These are phyloP conservation scores for Colletotrichum truncatum DNA, from an alignment of 2,329 filamentous ascomycete species.

Conservation along the genomic window DNA sequence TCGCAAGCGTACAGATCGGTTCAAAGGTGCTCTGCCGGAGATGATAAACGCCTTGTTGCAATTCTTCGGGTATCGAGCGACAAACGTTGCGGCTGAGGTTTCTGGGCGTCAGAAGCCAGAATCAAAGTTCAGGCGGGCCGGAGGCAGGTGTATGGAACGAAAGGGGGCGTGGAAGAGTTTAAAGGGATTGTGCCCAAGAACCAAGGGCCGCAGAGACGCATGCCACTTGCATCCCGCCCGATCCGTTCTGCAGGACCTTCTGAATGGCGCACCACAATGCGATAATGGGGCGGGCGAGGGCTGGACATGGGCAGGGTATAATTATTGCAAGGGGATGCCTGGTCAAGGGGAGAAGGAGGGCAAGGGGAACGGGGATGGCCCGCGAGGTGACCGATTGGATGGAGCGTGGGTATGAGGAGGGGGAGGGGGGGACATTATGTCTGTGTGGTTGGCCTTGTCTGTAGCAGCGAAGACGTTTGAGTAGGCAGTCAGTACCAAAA, in stretches of 20 bases:
- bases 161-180: conserved; percentile 18
- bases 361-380: too few relatives aligned
- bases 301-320: conserved; percentile 20
- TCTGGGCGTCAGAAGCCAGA: neutral
- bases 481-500: neutral
- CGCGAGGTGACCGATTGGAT: conserved; percentile 19
- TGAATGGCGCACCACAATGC: neutral
- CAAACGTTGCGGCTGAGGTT: conserved; percentile 1
- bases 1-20: neutral
- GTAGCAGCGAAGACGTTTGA: neutral
- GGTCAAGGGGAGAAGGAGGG: neutral
- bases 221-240: conserved; percentile 2
- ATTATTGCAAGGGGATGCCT: conserved; percentile 17
- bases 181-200: neutral
- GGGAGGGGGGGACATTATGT: neutral
- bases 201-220: conserved; percentile 7
- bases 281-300: conserved; percentile 11
- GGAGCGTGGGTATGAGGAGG: neutral
- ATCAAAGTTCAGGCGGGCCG: neutral
- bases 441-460: neutral
- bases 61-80: neutral
- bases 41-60: neutral
- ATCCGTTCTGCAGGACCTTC: conserved; percentile 17
- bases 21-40: neutral
- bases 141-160: neutral